These are phyloP conservation scores for Corrigiola litoralis DNA, from an alignment of 179 eudicot genomes.

Conservation along the genomic window DNA sequence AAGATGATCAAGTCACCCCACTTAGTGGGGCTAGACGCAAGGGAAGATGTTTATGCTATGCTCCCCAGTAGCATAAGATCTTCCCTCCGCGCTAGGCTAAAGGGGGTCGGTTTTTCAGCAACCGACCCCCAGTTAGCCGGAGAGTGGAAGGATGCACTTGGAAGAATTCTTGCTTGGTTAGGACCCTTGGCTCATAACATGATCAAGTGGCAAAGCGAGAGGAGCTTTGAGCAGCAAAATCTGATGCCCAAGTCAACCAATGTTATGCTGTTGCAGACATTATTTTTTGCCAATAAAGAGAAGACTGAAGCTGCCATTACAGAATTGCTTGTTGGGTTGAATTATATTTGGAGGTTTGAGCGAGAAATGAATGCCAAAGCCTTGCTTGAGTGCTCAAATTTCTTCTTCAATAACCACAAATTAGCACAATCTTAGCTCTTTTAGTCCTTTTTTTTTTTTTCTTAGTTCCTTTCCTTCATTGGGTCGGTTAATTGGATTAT, in stretches of 20 bases:
- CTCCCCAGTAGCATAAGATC: conserved; percentile 65
- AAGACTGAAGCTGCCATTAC: conserved; percentile 90
- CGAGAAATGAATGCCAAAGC: conserved; percentile 95
- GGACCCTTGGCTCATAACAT: conserved; percentile 83
- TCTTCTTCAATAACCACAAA: conserved; percentile 33
- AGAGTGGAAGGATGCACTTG: conserved; percentile 85
- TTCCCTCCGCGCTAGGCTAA: conserved; percentile 49
- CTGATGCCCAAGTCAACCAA: conserved; percentile 45
- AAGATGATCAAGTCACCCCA: conserved; percentile 90
- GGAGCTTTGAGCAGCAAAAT: conserved; percentile 86
- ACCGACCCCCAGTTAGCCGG: conserved; percentile 69
- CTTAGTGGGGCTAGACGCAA: conserved; percentile 71
- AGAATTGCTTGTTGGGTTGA: conserved; percentile 82
- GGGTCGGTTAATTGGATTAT: conserved; percentile 8
- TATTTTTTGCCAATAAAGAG: conserved; percentile 62
- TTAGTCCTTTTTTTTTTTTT: neutral
- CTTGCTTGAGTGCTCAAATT: conserved; percentile 49
- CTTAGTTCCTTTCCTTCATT: neutral
- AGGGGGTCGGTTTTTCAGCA: conserved; percentile 76
- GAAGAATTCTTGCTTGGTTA: conserved; percentile 70
- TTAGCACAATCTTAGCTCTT: neutral
- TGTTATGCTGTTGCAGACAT: conserved; percentile 64
- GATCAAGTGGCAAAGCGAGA: conserved; percentile 92
- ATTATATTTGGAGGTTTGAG: conserved; percentile 88
- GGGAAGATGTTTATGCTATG: conserved; percentile 86